These are phyloP conservation scores for Globisporangium barbulae DNA, from an alignment of 352 stramenopile genomes.

Conservation along the genomic window DNA sequence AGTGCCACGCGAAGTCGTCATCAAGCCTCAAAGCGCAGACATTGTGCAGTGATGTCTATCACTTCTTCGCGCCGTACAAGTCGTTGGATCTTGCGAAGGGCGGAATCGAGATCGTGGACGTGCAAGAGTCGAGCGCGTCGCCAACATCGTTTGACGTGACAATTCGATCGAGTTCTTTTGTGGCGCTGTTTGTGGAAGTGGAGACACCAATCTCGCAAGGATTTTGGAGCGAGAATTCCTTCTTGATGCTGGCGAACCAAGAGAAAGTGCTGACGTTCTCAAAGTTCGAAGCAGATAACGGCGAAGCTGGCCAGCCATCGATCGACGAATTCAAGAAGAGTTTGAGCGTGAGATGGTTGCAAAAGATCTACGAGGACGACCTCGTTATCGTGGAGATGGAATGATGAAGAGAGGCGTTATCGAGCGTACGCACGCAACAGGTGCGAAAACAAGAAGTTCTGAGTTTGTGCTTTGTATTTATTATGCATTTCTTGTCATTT, in stretches of 20 bases:
- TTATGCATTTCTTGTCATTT: conserved; percentile 15
- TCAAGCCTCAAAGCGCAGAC: conserved; percentile 5
- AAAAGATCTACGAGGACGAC: conserved; percentile 54
- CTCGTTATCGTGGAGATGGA: neutral
- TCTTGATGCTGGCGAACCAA: conserved; percentile 64
- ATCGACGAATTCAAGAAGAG: conserved; percentile 31
- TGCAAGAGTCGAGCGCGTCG: neutral
- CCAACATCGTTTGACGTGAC: conserved; percentile 35
- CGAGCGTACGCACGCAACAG: neutral
- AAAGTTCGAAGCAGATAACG: conserved; percentile 12
- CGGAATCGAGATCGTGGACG: conserved; percentile 22
- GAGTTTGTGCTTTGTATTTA: conserved; percentile 17
- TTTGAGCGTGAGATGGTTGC: conserved; percentile 62
- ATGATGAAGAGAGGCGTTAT: neutral
- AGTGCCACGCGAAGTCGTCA: conserved; percentile 20
- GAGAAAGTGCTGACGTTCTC: conserved; percentile 52
- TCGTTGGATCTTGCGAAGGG: conserved; percentile 40
- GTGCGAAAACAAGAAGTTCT: conserved; percentile 5
- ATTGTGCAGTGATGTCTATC: conserved; percentile 42
- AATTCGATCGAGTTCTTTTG: conserved; percentile 42
- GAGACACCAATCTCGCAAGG: conserved; percentile 40
- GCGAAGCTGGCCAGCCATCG: conserved; percentile 15
- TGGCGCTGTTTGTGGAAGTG: conserved; percentile 80
- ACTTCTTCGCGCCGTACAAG: conserved; percentile 77
- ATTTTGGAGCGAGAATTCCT: conserved; percentile 70